A percentile compares a stretch with the other conserved stretches of the same genome.
Evolutionary conservation across 805 yeast genomes (phyloP).

Genomic region (Nakazawaea sp.): DNA sequence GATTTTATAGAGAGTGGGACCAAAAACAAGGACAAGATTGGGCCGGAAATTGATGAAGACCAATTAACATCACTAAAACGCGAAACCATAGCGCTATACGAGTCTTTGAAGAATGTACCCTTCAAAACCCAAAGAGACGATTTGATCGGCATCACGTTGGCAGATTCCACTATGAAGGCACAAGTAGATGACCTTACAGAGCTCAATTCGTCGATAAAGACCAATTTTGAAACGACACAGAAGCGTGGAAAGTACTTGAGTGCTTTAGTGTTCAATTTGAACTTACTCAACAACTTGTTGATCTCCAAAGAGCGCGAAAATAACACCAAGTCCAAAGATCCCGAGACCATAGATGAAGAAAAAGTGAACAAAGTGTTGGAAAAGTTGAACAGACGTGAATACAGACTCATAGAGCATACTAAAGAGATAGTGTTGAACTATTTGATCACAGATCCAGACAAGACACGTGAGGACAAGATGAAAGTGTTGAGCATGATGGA

Average conservation of each 20-base stretch:
- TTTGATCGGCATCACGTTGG: slow-evolving; percentile 18
- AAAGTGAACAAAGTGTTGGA: slow-evolving; percentile 6
- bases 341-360: background rate
- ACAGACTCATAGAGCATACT: slow-evolving; percentile 17
- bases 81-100: slow-evolving; percentile 17
- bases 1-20: slow-evolving; percentile 1
- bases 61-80: slow-evolving; percentile 6
- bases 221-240: slow-evolving; percentile 1
- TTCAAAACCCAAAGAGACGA: slow-evolving; percentile 23
- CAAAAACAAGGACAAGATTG: background rate
- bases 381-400: slow-evolving; percentile 15
- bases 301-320: slow-evolving; percentile 11
- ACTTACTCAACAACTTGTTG: slow-evolving; percentile 8
- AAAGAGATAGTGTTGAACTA: slow-evolving; percentile 21
- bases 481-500: slow-evolving; percentile 20
- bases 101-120: slow-evolving; percentile 19
- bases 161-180: slow-evolving; percentile 13
- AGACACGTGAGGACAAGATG: slow-evolving; percentile 12
- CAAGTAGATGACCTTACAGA: slow-evolving; percentile 13
- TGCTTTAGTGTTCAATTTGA: slow-evolving; percentile 8
- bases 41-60: background rate
- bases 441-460: slow-evolving; percentile 12
- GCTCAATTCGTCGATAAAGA: background rate
- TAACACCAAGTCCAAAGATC: slow-evolving; percentile 2
- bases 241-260: slow-evolving; percentile 2